Conservation (phyloP, 306 rosid genomes). For the Argentina anserina region DNA sequence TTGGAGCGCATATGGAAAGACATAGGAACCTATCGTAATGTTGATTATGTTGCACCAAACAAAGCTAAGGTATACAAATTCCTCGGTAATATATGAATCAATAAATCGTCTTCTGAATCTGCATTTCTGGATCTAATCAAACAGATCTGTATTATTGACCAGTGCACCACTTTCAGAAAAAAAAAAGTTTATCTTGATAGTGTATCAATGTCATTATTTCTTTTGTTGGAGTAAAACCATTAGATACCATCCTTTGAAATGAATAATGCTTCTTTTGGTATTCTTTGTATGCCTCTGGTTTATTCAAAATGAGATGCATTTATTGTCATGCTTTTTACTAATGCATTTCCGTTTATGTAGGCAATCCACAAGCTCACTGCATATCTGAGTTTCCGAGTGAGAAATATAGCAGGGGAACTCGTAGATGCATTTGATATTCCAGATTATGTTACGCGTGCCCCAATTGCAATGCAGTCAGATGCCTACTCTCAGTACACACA, state of each 20-base stretch:
- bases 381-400: conserved; percentile 86
- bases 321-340: background rate
- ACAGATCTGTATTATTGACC: background rate
- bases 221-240: background rate
- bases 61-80: conserved; percentile 75
- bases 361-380: conserved; percentile 87
- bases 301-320: background rate
- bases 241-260: background rate
- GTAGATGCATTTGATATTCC: conserved; percentile 87
- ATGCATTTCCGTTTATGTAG: conserved; percentile 33
- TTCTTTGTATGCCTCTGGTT: background rate
- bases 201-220: background rate
- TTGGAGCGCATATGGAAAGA: conserved; percentile 93
- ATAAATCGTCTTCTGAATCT: background rate
- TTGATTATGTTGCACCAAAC: conserved; percentile 93
- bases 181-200: background rate
- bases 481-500: conserved; percentile 87
- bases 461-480: conserved; percentile 75
- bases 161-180: background rate
- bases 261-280: background rate
- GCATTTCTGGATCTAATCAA: background rate
- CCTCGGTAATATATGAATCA: background rate
- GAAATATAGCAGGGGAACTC: conserved; percentile 78
- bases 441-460: conserved; percentile 73
- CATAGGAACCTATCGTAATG: conserved; percentile 97